phyloP scores from a whole-genome alignment of 192 early-diverging fungal genomes.

The Rhizophagus sp. region DNA sequence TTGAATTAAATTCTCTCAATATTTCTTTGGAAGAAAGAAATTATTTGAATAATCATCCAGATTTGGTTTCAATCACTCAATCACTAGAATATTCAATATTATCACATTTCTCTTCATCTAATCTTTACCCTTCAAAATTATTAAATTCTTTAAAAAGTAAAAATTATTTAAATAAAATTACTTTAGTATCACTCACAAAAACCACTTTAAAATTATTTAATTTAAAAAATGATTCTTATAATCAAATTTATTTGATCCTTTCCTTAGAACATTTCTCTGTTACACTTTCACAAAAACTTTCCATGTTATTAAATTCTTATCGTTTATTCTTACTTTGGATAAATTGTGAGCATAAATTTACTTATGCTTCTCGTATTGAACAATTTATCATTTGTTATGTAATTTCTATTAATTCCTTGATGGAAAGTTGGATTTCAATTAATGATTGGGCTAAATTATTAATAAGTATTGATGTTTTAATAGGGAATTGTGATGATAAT shows the following conservation, averaged over 20 bases:
- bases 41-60: background rate
- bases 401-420: background rate
- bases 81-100: background rate
- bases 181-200: background rate
- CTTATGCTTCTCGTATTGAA: background rate
- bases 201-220: background rate
- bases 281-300: background rate
- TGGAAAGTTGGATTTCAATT: background rate
- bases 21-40: background rate
- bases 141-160: background rate
- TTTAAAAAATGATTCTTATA: background rate
- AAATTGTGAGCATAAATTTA: background rate
- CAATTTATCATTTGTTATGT: background rate
- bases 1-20: background rate
- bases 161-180: background rate
- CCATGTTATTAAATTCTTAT: background rate
- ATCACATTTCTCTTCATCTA: background rate
- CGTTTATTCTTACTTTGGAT: slow-evolving; percentile 1
- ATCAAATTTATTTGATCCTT: background rate
- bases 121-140: background rate
- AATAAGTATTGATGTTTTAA: background rate
- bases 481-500: background rate
- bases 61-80: background rate
- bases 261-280: background rate
- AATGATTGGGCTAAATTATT: background rate